Conservation (phyloP, 164 flowering plant genomes). For the Berberis thunbergii region DNA sequence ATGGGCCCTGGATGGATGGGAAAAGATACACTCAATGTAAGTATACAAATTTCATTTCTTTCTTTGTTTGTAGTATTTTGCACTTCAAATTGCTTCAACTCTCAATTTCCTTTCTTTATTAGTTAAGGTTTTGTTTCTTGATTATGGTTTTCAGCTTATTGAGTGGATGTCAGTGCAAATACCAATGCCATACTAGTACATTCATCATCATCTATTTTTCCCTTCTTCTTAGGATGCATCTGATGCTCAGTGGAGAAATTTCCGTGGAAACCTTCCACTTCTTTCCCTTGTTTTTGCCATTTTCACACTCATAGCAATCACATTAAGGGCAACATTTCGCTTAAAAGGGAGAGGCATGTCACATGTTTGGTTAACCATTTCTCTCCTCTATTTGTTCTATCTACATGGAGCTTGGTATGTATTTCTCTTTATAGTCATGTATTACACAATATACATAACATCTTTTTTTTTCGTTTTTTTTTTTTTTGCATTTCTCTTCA, state of each 20-base stretch:
- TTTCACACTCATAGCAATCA: constrained; percentile 49
- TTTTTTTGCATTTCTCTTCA: background rate
- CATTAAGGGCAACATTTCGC: constrained; percentile 26
- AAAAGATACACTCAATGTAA: too few relatives aligned
- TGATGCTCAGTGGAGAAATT: constrained; percentile 95
- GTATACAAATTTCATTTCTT: too few relatives aligned
- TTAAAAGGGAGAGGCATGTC: constrained; percentile 75
- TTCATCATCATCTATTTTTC: background rate
- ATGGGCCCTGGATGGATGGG: too few relatives aligned
- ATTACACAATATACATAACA: too few relatives aligned
- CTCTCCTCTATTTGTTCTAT: constrained; percentile 58
- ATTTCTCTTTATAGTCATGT: background rate
- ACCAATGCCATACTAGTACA: too few relatives aligned
- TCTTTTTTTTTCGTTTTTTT: too few relatives aligned
- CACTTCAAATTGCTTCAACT: too few relatives aligned
- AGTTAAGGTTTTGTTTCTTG: too few relatives aligned
- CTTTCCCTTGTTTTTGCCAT: constrained; percentile 60
- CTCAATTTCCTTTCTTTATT: too few relatives aligned
- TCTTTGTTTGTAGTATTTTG: too few relatives aligned
- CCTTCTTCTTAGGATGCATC: constrained; percentile 56
- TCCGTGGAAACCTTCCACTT: constrained; percentile 71
- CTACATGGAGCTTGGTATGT: constrained; percentile 90
- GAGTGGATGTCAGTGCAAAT: too few relatives aligned
- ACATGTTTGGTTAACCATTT: constrained; percentile 63
- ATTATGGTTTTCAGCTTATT: too few relatives aligned